Evolutionary conservation across 192 early-diverging fungal genomes (phyloP).

Genomic region (Umbelopsis ramanniana): DNA sequence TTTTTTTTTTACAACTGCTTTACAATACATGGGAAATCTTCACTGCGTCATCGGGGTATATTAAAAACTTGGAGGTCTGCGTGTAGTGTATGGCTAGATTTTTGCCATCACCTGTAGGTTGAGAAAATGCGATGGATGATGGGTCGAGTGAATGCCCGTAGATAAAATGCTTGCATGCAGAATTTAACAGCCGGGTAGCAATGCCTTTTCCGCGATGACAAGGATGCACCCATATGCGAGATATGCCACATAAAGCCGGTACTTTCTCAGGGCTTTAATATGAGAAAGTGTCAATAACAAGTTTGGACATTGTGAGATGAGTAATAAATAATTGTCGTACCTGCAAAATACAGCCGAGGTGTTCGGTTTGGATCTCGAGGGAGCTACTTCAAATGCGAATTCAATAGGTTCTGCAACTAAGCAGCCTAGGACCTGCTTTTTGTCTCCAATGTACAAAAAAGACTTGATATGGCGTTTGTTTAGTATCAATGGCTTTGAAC

Average conservation of each 20-base stretch:
- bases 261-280: neutral
- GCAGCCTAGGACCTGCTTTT: neutral
- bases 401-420: neutral
- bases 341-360: neutral
- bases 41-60: slow-evolving; percentile 13
- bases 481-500: neutral
- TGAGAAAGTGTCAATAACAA: neutral
- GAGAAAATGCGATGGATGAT: neutral
- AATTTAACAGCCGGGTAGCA: neutral
- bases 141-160: neutral
- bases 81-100: neutral
- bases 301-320: neutral
- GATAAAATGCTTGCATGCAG: neutral
- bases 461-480: neutral
- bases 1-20: neutral
- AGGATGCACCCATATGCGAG: neutral
- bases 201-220: neutral
- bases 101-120: slow-evolving; percentile 12
- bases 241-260: neutral
- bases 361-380: neutral
- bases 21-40: neutral
- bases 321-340: neutral
- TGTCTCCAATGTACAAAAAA: neutral
- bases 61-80: neutral
- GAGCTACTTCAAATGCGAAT: neutral